Percentiles rank a stretch among this genome's conserved stretches.
phyloP scores from a whole-genome alignment of 139 green algal genomes.

The Gonium pectorale region DNA sequence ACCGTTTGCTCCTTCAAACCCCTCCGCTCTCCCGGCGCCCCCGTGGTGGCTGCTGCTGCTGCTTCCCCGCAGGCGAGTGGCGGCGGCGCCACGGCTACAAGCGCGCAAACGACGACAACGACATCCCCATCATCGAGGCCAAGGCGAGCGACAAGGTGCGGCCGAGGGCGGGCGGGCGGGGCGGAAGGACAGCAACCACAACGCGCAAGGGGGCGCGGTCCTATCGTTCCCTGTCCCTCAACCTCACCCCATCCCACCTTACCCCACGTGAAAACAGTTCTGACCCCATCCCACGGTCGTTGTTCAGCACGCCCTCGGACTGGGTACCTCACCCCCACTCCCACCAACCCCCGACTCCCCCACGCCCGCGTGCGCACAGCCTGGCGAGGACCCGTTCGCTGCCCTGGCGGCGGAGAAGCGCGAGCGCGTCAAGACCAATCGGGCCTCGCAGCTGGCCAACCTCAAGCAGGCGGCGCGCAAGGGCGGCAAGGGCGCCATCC shows the following conservation, averaged over 20 bases:
- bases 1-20: no score
- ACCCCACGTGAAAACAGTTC: no score
- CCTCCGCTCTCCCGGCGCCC: no score
- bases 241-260: no score
- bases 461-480: conserved; percentile 74
- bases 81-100: conserved; percentile 92
- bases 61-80: no score
- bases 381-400: conserved; percentile 92
- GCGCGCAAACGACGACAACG: conserved; percentile 80
- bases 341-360: neutral
- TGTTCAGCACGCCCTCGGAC: no score
- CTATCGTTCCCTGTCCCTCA: no score
- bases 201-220: no score
- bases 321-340: neutral
- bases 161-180: neutral
- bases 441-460: conserved; percentile 82
- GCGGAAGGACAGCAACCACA: neutral
- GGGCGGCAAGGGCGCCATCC: conserved; percentile 56
- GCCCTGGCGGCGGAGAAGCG: conserved; percentile 78
- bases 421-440: conserved; percentile 81
- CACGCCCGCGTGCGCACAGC: conserved; percentile 51
- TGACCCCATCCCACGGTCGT: no score
- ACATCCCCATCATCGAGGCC: conserved; percentile 93
- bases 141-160: conserved; percentile 75
- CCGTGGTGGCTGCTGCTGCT: no score